Conservation (phyloP, 805 yeast species). For the Wickerhamiella occidentalis region DNA sequence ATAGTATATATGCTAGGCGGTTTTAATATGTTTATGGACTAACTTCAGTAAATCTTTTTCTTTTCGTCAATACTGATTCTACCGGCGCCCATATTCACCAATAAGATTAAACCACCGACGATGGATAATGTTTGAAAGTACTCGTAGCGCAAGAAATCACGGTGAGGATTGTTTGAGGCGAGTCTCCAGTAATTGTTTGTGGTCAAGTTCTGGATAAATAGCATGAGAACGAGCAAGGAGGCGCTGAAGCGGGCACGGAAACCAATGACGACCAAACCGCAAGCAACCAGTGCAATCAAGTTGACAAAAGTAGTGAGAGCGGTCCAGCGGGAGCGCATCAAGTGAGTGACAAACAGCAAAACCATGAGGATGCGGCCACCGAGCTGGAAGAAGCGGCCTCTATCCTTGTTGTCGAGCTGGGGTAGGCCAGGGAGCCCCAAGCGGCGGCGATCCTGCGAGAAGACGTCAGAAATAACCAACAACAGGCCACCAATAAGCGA, state of each 20-base stretch:
- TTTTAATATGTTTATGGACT: too few species aligned
- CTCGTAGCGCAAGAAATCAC: conserved; percentile 85
- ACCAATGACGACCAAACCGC: conserved; percentile 76
- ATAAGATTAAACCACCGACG: conserved; percentile 83
- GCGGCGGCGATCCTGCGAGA: conserved; percentile 61
- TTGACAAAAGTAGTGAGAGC: conserved; percentile 51
- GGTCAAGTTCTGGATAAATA: conserved; percentile 62
- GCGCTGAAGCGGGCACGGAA: conserved; percentile 89
- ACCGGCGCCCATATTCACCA: conserved; percentile 95
- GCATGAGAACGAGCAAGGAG: conserved; percentile 46
- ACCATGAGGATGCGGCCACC: conserved; percentile 84
- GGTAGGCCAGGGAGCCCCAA: conserved; percentile 66
- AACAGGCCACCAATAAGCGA: conserved; percentile 87
- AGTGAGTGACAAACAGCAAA: conserved; percentile 72
- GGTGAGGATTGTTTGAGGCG: conserved; percentile 54
- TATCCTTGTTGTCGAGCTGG: conserved; percentile 54
- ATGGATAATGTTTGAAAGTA: conserved; percentile 89
- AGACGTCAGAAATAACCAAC: conserved; percentile 74
- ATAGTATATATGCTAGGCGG: too few species aligned
- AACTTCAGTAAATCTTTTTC: conserved; percentile 83
- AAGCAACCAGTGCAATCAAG: conserved; percentile 54
- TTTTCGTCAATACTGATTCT: conserved; percentile 86
- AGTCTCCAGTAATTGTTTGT: conserved; percentile 85
- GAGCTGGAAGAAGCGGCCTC: conserved; percentile 65
- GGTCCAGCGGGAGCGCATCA: conserved; percentile 58